Conservation (phyloP, 805 yeast species). For the Osmozyma mogii region DNA sequence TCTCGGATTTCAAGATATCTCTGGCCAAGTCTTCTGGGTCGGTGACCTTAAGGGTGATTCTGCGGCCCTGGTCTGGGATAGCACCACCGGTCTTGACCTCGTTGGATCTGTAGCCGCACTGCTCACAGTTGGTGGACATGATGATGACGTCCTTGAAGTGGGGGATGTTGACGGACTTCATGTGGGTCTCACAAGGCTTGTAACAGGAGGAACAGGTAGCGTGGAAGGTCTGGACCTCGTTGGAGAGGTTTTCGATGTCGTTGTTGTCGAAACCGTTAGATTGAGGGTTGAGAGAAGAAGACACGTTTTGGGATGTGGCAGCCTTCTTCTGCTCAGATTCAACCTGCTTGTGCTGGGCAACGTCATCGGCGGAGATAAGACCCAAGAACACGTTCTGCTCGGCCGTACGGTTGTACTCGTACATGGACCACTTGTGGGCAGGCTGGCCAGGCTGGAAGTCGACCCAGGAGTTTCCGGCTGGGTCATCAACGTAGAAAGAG, state of each 20-base stretch:
- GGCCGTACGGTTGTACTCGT: conserved; percentile 74
- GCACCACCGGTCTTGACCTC: conserved; percentile 99
- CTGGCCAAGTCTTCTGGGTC: conserved; percentile 92
- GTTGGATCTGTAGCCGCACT: conserved; percentile 92
- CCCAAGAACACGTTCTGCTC: conserved; percentile 86
- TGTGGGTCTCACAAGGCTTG: conserved; percentile 79
- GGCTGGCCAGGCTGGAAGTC: conserved; percentile 84
- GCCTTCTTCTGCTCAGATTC: conserved; percentile 42
- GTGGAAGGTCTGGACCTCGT: conserved; percentile 87
- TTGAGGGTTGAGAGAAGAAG: conserved; percentile 29
- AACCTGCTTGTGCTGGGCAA: conserved; percentile 37
- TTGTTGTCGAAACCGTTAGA: conserved; percentile 61
- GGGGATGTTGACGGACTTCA: conserved; percentile 95
- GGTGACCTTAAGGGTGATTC: conserved; percentile 62
- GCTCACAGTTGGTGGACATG: conserved; percentile 89
- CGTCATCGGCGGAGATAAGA: conserved; percentile 61
- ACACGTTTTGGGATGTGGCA: conserved; percentile 29
- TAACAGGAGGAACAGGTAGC: conserved; percentile 92
- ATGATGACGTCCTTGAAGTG: conserved; percentile 96
- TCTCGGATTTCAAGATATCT: conserved; percentile 90
- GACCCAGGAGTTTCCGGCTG: conserved; percentile 96
- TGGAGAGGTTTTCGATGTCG: conserved; percentile 76
- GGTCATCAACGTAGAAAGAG: conserved; percentile 79
- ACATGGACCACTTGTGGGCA: conserved; percentile 81
- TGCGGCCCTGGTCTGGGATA: conserved; percentile 78